These are phyloP conservation scores for Phytopythium chamaehyphon DNA, from an alignment of 352 stramenopile genomes.

Conservation along the genomic window DNA sequence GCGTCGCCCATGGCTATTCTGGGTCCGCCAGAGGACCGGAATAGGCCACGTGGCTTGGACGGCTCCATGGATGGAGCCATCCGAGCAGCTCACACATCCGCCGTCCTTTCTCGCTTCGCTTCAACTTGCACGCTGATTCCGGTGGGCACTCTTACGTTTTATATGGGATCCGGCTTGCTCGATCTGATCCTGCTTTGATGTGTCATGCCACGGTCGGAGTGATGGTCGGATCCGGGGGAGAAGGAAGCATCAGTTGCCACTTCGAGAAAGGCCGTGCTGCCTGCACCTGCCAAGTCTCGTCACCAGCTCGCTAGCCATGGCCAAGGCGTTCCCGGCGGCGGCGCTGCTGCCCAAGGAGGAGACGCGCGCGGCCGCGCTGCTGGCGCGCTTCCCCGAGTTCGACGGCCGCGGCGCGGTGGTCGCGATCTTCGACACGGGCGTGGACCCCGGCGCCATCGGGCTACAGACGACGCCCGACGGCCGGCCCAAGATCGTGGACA, in stretches of 20 bases:
- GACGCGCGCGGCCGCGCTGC: slow-evolving; percentile 81
- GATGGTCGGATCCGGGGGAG: slow-evolving; percentile 1
- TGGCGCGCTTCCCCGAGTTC: slow-evolving; percentile 75
- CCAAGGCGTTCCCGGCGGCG: slow-evolving; percentile 60
- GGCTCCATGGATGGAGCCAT: no score
- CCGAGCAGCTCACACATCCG: not conserved
- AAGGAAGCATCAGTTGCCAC: not conserved
- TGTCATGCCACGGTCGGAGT: slow-evolving; percentile 4
- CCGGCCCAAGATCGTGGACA: slow-evolving; percentile 91
- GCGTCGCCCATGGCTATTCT: not conserved
- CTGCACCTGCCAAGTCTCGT: not conserved
- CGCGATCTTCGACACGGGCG: slow-evolving; percentile 95
- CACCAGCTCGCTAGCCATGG: no score
- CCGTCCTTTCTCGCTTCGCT: slow-evolving; percentile 1
- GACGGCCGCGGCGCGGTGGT: slow-evolving; percentile 91
- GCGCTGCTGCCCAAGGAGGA: slow-evolving; percentile 90
- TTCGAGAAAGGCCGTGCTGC: not conserved
- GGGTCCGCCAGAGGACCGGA: not conserved
- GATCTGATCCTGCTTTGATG: not conserved
- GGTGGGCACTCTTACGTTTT: not conserved
- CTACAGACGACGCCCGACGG: slow-evolving; percentile 85
- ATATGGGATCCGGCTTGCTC: not conserved
- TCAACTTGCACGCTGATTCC: slow-evolving; percentile 1
- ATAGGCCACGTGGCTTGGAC: not conserved
- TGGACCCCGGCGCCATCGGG: slow-evolving; percentile 89